Conservation (phyloP, 306 rosid genomes). For the Trifolium dubium region DNA sequence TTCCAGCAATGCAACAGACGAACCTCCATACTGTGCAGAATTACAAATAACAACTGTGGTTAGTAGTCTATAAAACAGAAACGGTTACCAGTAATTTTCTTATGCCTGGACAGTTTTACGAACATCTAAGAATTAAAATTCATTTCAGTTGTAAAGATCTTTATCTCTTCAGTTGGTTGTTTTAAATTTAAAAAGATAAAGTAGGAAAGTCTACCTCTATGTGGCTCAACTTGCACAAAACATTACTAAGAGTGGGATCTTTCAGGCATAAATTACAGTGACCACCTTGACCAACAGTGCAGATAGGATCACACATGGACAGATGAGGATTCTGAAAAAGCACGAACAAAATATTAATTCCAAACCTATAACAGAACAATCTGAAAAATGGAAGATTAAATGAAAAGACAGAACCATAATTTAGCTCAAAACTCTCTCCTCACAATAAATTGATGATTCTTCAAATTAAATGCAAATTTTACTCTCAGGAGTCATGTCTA, state of each 20-base stretch:
- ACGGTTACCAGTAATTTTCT: constrained; percentile 14
- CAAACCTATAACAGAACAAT: constrained; percentile 36
- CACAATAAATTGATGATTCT: not conserved
- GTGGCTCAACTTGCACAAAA: constrained; percentile 81
- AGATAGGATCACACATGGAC: constrained; percentile 53
- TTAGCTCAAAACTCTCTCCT: not conserved
- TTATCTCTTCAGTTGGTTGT: constrained; percentile 31
- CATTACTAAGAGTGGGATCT: constrained; percentile 65
- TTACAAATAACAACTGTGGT: constrained; percentile 41
- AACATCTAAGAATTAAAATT: constrained; percentile 6
- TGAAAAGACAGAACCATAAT: constrained; percentile 20
- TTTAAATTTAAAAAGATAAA: constrained; percentile 31
- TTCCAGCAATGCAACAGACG: constrained; percentile 77
- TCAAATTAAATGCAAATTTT: not conserved
- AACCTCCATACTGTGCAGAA: constrained; percentile 65
- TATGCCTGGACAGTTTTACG: constrained; percentile 5
- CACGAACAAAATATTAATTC: constrained; percentile 40
- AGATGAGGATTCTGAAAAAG: constrained; percentile 82
- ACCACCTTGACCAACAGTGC: constrained; percentile 84
- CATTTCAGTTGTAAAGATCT: not conserved
- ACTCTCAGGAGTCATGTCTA: not conserved
- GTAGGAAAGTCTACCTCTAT: constrained; percentile 64
- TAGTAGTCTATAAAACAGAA: constrained; percentile 17
- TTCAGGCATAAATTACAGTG: constrained; percentile 80
- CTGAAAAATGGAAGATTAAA: constrained; percentile 26